phyloP scores from a whole-genome alignment of 23 red algal species.

The Agarophyton chilense region DNA sequence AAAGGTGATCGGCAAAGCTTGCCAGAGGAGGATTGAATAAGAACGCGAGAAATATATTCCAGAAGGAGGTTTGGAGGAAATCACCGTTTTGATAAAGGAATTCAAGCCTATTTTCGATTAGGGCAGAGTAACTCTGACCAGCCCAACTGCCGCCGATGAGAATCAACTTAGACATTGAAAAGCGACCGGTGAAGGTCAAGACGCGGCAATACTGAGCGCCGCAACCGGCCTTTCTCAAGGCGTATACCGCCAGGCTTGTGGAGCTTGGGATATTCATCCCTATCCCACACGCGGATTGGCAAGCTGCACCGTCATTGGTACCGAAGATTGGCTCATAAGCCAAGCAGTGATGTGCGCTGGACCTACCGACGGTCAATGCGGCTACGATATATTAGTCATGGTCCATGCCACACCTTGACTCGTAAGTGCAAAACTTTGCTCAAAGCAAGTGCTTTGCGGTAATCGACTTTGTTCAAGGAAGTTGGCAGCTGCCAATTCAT shows the following conservation, averaged over 20 bases:
- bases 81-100: not conserved
- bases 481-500: conserved; percentile 39
- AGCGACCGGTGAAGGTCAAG: conserved; percentile 46
- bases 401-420: conserved; percentile 50
- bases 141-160: conserved; percentile 39
- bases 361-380: conserved; percentile 12
- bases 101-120: conserved; percentile 10
- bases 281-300: conserved; percentile 34
- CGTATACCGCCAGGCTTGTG: conserved; percentile 40
- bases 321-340: conserved; percentile 47
- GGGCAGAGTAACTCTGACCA: conserved; percentile 38
- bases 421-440: conserved; percentile 37
- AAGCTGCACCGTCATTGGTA: conserved; percentile 36
- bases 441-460: conserved; percentile 24
- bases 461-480: conserved; percentile 24
- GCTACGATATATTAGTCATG: conserved; percentile 30
- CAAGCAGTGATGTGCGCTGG: conserved; percentile 9
- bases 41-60: not conserved
- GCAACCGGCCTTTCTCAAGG: conserved; percentile 27
- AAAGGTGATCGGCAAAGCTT: not conserved
- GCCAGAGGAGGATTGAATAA: not conserved
- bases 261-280: conserved; percentile 23
- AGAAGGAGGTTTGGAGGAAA: not conserved
- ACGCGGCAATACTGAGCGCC: conserved; percentile 42
- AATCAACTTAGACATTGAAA: conserved; percentile 32